Evolutionary conservation across 2,329 filamentous ascomycete species (phyloP).

Genomic region (Neonectria sp.): DNA sequence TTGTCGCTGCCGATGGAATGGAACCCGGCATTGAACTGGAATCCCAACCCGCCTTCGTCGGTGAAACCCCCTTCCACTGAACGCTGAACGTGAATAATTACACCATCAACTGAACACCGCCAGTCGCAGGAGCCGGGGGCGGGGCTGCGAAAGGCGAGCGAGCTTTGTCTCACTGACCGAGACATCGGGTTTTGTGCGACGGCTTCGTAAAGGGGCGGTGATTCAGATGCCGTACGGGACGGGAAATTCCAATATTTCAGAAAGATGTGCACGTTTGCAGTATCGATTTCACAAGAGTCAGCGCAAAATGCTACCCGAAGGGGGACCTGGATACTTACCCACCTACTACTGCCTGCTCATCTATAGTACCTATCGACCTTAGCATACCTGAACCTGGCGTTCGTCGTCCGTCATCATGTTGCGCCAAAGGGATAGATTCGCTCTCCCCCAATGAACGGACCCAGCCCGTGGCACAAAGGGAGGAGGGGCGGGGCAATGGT

Average conservation of each 20-base stretch:
- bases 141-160: neutral
- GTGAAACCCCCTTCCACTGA: neutral
- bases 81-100: no score
- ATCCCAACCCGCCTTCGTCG: neutral
- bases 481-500: neutral
- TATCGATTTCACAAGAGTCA: slow-evolving; percentile 5
- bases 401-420: neutral
- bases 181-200: slow-evolving; percentile 11
- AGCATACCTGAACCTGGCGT: neutral
- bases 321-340: neutral
- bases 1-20: neutral
- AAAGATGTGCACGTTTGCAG: neutral
- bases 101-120: neutral
- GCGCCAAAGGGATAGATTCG: neutral
- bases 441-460: neutral
- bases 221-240: neutral
- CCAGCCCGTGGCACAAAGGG: slow-evolving; percentile 7
- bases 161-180: slow-evolving; percentile 6
- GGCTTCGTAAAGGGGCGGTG: neutral
- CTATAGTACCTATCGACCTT: neutral
- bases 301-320: neutral
- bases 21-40: neutral
- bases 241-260: neutral
- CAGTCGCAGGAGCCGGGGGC: slow-evolving; percentile 9
- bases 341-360: no score